Conservation (phyloP, 1,284 basidiomycete species). For the Puccinia sorghi region DNA sequence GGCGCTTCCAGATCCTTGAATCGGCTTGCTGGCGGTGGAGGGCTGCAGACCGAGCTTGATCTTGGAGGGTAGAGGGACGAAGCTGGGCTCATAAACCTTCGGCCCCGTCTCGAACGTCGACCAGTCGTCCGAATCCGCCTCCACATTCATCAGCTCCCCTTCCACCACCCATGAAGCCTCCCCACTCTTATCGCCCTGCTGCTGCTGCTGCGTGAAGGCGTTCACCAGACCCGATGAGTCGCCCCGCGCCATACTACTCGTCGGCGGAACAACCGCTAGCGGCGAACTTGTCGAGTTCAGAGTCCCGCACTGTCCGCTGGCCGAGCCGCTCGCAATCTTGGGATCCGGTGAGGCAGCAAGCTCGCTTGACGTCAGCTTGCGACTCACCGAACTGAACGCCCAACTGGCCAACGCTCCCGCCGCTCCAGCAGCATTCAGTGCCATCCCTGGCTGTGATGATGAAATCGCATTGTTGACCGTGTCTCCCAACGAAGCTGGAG, state of each 20-base stretch:
- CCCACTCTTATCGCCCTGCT: too few relatives aligned
- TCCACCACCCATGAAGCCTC: too few relatives aligned
- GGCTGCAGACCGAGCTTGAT: slow-evolving; percentile 28
- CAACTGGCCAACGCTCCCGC: slow-evolving; percentile 87
- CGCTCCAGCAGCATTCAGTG: slow-evolving; percentile 81
- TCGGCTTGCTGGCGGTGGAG: slow-evolving; percentile 18
- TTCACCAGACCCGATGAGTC: not conserved
- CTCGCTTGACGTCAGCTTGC: slow-evolving; percentile 12
- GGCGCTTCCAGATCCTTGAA: not conserved
- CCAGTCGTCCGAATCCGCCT: slow-evolving; percentile 89
- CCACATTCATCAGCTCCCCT: slow-evolving; percentile 88
- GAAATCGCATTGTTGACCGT: slow-evolving; percentile 47
- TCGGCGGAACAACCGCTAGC: slow-evolving; percentile 12
- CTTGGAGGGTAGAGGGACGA: slow-evolving; percentile 40
- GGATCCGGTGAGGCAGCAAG: slow-evolving; percentile 57
- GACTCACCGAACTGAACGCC: slow-evolving; percentile 81
- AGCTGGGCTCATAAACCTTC: slow-evolving; percentile 34
- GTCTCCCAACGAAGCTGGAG: slow-evolving; percentile 25
- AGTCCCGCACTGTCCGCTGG: slow-evolving; percentile 59
- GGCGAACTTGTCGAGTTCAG: slow-evolving; percentile 54
- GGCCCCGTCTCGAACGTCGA: slow-evolving; percentile 48
- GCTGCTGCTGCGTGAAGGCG: slow-evolving; percentile 14
- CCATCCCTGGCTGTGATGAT: slow-evolving; percentile 64
- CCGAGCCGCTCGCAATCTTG: slow-evolving; percentile 67
- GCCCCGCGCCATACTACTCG: not conserved